Conservation (phyloP, 768 basidiomycete species). For the Collybia nuda region DNA sequence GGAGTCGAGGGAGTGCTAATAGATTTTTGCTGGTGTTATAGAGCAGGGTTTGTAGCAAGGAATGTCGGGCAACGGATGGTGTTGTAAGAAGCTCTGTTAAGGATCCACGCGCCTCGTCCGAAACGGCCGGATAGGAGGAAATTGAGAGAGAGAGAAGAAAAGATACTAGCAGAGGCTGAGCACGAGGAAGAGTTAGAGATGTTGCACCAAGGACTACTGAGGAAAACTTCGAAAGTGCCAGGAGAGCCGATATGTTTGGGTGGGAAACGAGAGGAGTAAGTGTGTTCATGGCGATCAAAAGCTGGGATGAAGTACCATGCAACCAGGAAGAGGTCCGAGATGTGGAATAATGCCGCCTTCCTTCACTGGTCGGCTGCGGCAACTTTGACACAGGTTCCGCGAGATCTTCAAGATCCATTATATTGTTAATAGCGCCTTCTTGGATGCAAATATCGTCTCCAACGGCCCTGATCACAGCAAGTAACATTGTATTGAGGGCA, state of each 20-base stretch:
- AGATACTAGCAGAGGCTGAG: constrained; percentile 65
- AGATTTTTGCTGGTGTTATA: constrained; percentile 66
- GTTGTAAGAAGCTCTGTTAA: constrained; percentile 46
- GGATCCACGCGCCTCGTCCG: constrained; percentile 42
- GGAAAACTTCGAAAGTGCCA: constrained; percentile 58
- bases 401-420: constrained; percentile 68
- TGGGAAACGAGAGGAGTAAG: constrained; percentile 73
- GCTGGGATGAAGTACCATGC: constrained; percentile 75
- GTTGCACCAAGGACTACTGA: constrained; percentile 52
- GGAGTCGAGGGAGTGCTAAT: constrained; percentile 66
- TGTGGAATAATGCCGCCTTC: constrained; percentile 45
- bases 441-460: constrained; percentile 66
- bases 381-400: constrained; percentile 26
- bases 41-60: constrained; percentile 56
- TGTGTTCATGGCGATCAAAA: constrained; percentile 80
- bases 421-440: constrained; percentile 55
- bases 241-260: constrained; percentile 63
- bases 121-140: constrained; percentile 55
- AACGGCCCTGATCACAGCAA: constrained; percentile 54
- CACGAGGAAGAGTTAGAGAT: constrained; percentile 62
- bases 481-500: constrained; percentile 57
- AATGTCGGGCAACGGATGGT: constrained; percentile 39
- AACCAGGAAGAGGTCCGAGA: constrained; percentile 76
- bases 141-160: constrained; percentile 74
- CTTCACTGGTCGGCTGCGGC: constrained; percentile 13